Conservation (phyloP, 2,329 filamentous ascomycete genomes). For the Calycina marina region DNA sequence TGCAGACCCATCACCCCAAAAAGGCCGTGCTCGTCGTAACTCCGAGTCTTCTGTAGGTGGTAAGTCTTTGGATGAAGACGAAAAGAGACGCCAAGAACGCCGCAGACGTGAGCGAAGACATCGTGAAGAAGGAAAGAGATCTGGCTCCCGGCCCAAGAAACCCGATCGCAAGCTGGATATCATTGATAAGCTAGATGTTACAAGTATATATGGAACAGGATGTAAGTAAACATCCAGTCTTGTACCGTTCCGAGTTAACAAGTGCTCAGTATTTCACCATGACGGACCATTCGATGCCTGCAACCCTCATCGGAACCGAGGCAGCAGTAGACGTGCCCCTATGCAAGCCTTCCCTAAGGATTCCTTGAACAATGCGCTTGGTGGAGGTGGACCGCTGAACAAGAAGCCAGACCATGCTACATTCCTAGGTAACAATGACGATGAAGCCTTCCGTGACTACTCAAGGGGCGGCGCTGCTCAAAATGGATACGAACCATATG, state of each 20-base stretch:
- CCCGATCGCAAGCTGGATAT: constrained; percentile 50
- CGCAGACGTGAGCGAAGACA: constrained; percentile 34
- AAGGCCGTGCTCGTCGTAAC: constrained; percentile 49
- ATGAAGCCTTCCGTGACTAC: constrained; percentile 82
- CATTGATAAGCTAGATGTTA: constrained; percentile 93
- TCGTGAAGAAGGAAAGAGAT: constrained; percentile 23
- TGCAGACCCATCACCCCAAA: constrained; percentile 21
- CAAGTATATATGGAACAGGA: constrained; percentile 86
- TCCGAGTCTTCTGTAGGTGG: constrained; percentile 65
- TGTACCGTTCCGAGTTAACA: constrained; percentile 4
- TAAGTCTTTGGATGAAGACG: constrained; percentile 34
- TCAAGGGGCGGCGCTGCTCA: constrained; percentile 27
- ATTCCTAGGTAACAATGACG: constrained; percentile 67
- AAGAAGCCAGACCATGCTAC: constrained; percentile 67
- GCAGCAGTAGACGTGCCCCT: constrained; percentile 67
- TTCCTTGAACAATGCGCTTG: constrained; percentile 82
- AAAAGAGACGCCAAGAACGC: constrained; percentile 42
- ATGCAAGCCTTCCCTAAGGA: constrained; percentile 95
- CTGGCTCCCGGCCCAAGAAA: constrained; percentile 23
- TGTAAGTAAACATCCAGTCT: constrained; percentile 38
- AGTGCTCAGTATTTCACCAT: constrained; percentile 82
- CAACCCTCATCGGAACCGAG: constrained; percentile 84
- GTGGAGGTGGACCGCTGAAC: constrained; percentile 75
- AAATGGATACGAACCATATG: constrained; percentile 28
- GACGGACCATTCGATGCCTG: constrained; percentile 95